phyloP scores from a whole-genome alignment of 768 basidiomycete genomes.

The Suillus brevipes region DNA sequence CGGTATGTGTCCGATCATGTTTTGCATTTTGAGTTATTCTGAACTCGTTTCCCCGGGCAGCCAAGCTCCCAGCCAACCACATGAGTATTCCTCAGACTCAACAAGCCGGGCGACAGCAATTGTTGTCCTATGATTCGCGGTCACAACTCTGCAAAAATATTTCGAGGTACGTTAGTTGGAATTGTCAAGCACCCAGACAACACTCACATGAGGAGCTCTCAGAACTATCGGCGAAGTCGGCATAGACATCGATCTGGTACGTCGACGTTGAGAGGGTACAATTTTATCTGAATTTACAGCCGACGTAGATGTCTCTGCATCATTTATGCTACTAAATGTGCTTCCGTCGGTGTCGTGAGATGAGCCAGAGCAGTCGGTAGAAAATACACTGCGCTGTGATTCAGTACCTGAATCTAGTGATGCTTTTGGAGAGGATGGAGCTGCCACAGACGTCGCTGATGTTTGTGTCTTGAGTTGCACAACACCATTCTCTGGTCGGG shows the following conservation, averaged over 20 bases:
- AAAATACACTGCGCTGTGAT: not conserved
- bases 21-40: constrained; percentile 1
- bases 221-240: constrained; percentile 18
- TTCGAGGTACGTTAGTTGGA: not conserved
- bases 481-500: constrained; percentile 16
- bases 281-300: not conserved
- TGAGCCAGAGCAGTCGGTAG: not conserved
- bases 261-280: constrained; percentile 20
- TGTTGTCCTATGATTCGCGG: not conserved
- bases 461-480: constrained; percentile 13
- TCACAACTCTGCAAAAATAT: constrained; percentile 15
- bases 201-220: constrained; percentile 2
- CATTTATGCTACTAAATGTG: not conserved
- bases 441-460: not conserved
- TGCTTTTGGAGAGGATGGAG: not conserved
- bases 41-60: constrained; percentile 29
- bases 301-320: not conserved
- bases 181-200: not conserved
- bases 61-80: not conserved
- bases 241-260: constrained; percentile 30
- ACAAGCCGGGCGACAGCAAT: not conserved
- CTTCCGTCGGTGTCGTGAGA: not conserved
- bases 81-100: not conserved
- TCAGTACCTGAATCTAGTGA: not conserved
- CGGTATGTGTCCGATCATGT: constrained; percentile 49